phyloP scores from a whole-genome alignment of 345 rosid genomes.

The Pugionium dolabratum region DNA sequence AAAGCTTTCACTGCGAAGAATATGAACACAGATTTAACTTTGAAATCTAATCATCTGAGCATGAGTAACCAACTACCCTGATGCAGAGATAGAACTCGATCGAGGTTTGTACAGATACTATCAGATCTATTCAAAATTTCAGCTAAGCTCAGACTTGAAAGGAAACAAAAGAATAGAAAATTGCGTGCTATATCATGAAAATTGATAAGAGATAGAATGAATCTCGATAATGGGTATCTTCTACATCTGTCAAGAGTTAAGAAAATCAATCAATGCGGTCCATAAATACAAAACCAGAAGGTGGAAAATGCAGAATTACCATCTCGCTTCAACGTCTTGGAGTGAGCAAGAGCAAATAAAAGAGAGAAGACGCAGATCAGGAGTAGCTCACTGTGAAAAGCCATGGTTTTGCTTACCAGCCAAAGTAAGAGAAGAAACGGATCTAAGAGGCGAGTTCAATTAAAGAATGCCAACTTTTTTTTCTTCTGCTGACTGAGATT shows the following conservation, averaged over 20 bases:
- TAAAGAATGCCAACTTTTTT: background rate
- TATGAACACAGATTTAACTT: background rate
- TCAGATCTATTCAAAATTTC: slow-evolving; percentile 34
- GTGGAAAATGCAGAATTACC: slow-evolving; percentile 30
- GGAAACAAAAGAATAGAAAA: background rate
- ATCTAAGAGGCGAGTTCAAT: slow-evolving; percentile 30
- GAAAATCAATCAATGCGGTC: slow-evolving; percentile 1
- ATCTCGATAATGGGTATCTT: slow-evolving; percentile 15
- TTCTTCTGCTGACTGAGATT: slow-evolving; percentile 10
- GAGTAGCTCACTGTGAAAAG: slow-evolving; percentile 36
- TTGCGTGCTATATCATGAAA: background rate
- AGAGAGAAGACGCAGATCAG: slow-evolving; percentile 33
- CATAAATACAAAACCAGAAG: background rate
- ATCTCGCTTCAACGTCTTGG: slow-evolving; percentile 43
- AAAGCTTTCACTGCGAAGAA: slow-evolving; percentile 76
- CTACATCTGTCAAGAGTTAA: slow-evolving; percentile 3
- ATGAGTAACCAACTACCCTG: background rate
- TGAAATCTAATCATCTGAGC: slow-evolving; percentile 7
- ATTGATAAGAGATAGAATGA: background rate
- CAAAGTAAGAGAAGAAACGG: slow-evolving; percentile 9
- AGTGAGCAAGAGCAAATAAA: slow-evolving; percentile 23
- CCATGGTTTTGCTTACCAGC: slow-evolving; percentile 30
- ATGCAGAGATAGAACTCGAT: background rate
- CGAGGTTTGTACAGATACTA: background rate
- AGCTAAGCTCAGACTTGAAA: slow-evolving; percentile 24